Base-by-base conservation (phyloP, 225 moss, liverwort and hornwort genomes). In the Pleurozium schreberi region DNA sequence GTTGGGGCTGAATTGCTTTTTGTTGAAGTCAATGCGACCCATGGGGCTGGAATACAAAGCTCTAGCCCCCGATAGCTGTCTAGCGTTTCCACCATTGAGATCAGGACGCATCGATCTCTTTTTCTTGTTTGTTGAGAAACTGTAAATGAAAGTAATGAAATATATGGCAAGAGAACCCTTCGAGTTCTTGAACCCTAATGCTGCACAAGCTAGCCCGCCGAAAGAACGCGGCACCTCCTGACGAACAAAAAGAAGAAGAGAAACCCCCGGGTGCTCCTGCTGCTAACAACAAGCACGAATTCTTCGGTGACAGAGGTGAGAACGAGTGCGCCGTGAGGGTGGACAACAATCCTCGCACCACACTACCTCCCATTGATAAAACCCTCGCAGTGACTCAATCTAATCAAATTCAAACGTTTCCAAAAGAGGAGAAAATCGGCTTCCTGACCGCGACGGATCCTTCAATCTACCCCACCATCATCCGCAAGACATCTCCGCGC, bases 311-410 rank as follows among this genome's bases (percentile, higher is more conserved):
- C 8, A 84, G 61, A 40, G 89, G 81, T 64, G 86, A 36, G 53
- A 88, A 73, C 53, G 91, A 91, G 80, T 93, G 88, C 34, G 93
- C 90, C 83, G 91, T 74, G 90, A 93, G 66, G 52, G 91, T 88
- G 60, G 88, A 88, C 82, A 91, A 90, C 89, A 91, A 91, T 86
- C 90, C 90, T 88, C 91, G 90, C n/a, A 82, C 88, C 86, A 91
- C 91, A 93, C 93, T 91, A 31, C 93, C 88, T 86, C 90, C 91
- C 91, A 93, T 91, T 90, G 91, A 91, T 74, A 40, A 81, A 38
- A n/a, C 34, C 62, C 84, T 70, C 71, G 61, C 85, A 53, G 36
- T 53, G 63, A n/a, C 50, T 45, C 57, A 86, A 84, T 86, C 84
- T 85, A 87, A 89, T 87, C 89, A 83, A 89, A 87, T 67, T 74